These are phyloP conservation scores for Amanita polypyramis DNA, from an alignment of 768 basidiomycete species.

Conservation along the genomic window DNA sequence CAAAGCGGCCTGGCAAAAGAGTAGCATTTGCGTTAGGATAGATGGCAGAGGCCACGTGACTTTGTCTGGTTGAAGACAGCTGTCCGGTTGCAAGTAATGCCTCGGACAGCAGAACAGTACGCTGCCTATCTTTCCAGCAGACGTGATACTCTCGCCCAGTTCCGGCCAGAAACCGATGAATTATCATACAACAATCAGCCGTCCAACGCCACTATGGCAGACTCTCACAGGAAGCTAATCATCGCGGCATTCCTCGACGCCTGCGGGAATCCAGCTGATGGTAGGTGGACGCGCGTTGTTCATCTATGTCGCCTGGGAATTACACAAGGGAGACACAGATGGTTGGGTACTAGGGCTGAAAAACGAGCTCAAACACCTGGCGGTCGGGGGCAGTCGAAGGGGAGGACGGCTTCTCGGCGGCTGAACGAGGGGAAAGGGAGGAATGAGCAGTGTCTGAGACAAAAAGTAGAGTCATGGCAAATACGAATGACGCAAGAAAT, in stretches of 20 bases:
- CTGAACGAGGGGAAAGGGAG: conserved; percentile 28
- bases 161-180: neutral
- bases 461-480: conserved; percentile 19
- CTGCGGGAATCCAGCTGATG: conserved; percentile 28
- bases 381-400: conserved; percentile 25
- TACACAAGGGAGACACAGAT: conserved; percentile 26
- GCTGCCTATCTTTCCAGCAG: neutral
- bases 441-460: conserved; percentile 15
- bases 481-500: conserved; percentile 12
- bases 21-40: neutral
- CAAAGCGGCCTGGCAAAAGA: neutral
- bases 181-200: neutral
- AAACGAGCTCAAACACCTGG: conserved; percentile 11
- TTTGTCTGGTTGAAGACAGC: neutral
- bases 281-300: conserved; percentile 36
- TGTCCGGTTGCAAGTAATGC: neutral
- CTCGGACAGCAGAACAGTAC: neutral
- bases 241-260: conserved; percentile 23
- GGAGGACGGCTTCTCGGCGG: conserved; percentile 41
- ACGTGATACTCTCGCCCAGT: neutral
- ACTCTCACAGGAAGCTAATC: conserved; percentile 23
- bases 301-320: conserved; percentile 29
- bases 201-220: conserved; percentile 13
- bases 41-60: neutral
- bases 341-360: conserved; percentile 16